Base-by-base conservation (phyloP, 352 stramenopile species). In the Peronosclerospora sorghi region DNA sequence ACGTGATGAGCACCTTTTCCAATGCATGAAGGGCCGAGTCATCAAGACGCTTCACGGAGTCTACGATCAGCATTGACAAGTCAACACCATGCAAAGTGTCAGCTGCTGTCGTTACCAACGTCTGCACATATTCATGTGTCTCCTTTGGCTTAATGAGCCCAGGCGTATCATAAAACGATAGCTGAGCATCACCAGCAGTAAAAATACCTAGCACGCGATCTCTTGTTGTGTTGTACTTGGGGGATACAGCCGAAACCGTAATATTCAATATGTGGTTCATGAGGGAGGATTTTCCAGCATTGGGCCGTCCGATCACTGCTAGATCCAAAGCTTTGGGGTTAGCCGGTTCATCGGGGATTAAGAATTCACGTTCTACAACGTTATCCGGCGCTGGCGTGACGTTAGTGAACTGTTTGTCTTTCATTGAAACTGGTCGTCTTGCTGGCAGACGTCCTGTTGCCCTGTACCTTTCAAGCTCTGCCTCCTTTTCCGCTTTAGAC, bases 91-190 rank as follows among this genome's bases (percentile, higher is more conserved):
- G 66, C 19, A 93, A 53, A 0, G 80, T 88, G 52, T 93, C 76
- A 0, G 73, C 62, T 2, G 80, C 80, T 5, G 74, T 84, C 7
- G 74, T 85, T 41, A 86, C 80, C 12, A 93, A 45, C 39, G 78
- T 81, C 20, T 75, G 72, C 29, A 93, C 72, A 42, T 86, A 93
- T 48, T 81, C 67, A 51, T 93, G 77, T 30, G 46, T 73, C 45
- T 93, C 80, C 56, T 93, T 87, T n/a, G 76, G 71, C 41, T 90
- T 90, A 44, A 93, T 88, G 7, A 90, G 68, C 30, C 80, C 80
- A 5, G 80, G 80, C 17, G 80, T 93, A 46, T 93, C 80, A 56
- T 88, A 90, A 48, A 93, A 93, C 35, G 69, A 73, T 29, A 93
- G 59, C 50, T 93, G 80, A 27, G 60, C 67, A 43, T 88, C 62